These are phyloP conservation scores for Dioszegia crocea DNA, from an alignment of 768 basidiomycete species.

Conservation along the genomic window DNA sequence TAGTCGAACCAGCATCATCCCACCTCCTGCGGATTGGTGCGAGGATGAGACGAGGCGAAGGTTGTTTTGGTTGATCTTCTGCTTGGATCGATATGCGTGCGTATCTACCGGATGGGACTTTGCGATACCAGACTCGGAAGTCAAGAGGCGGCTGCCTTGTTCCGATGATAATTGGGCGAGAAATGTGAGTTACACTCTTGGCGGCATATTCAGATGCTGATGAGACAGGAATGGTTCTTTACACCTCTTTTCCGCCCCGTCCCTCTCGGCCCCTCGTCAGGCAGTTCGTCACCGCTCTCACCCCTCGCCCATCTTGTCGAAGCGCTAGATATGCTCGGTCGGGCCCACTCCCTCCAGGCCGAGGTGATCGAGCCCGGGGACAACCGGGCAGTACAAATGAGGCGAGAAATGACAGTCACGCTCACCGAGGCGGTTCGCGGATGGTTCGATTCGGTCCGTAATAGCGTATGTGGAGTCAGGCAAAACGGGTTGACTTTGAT, in stretches of 20 bases:
- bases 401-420: slow-evolving; percentile 33
- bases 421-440: slow-evolving; percentile 33
- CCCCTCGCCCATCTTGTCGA: slow-evolving; percentile 44
- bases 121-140: slow-evolving; percentile 41
- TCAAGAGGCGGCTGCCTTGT: slow-evolving; percentile 44
- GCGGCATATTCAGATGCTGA: neutral
- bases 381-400: slow-evolving; percentile 27
- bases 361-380: slow-evolving; percentile 40
- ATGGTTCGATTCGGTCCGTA: slow-evolving; percentile 18
- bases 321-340: slow-evolving; percentile 43
- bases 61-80: slow-evolving; percentile 49
- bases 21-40: slow-evolving; percentile 40
- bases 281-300: slow-evolving; percentile 19
- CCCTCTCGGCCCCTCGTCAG: slow-evolving; percentile 15
- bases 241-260: slow-evolving; percentile 38
- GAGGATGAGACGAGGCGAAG: slow-evolving; percentile 48
- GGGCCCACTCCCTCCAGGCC: slow-evolving; percentile 41
- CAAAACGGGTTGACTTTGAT: slow-evolving; percentile 26
- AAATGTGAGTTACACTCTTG: slow-evolving; percentile 17
- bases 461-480: slow-evolving; percentile 4
- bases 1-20: slow-evolving; percentile 45
- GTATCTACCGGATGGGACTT: slow-evolving; percentile 49
- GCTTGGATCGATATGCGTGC: slow-evolving; percentile 48
- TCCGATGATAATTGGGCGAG: slow-evolving; percentile 31
- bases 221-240: neutral